phyloP scores from a whole-genome alignment of 2,329 filamentous ascomycete genomes.

The Elsinoe fawcettii region DNA sequence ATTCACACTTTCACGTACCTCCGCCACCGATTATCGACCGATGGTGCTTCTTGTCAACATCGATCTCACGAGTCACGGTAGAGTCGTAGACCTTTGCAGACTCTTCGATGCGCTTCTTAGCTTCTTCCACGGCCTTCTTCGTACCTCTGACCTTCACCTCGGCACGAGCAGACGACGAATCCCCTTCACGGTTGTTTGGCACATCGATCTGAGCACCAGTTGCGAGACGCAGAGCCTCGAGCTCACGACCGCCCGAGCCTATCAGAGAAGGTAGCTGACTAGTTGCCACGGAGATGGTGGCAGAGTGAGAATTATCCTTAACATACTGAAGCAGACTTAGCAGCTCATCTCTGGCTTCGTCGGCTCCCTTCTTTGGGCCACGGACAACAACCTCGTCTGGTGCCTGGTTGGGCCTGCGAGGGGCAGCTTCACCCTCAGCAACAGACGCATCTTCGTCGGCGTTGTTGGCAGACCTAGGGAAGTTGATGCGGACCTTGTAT shows the following conservation, averaged over 20 bases:
- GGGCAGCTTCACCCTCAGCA: conserved; percentile 57
- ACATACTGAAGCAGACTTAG: conserved; percentile 82
- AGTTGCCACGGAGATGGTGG: conserved; percentile 76
- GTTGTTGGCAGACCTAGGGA: conserved; percentile 59
- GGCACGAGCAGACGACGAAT: conserved; percentile 58
- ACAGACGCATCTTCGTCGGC: conserved; percentile 61
- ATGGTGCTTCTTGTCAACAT: conserved; percentile 93
- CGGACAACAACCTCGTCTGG: conserved; percentile 85
- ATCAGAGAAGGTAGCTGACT: conserved; percentile 92
- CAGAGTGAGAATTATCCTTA: conserved; percentile 75
- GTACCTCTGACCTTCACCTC: conserved; percentile 91
- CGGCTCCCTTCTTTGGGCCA: conserved; percentile 85
- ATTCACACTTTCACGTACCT: conserved; percentile 51
- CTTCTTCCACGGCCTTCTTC: conserved; percentile 80
- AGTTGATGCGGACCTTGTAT: conserved; percentile 92
- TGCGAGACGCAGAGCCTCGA: conserved; percentile 78
- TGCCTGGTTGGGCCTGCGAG: conserved; percentile 59
- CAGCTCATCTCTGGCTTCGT: conserved; percentile 86
- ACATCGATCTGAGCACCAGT: conserved; percentile 90
- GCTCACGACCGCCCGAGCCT: conserved; percentile 78
- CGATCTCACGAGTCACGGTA: conserved; percentile 73
- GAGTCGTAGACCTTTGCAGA: conserved; percentile 82
- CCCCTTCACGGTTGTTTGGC: conserved; percentile 66
- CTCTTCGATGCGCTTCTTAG: conserved; percentile 82
- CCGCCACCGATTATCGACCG: conserved; percentile 79